Evolutionary conservation across 495 filamentous ascomycete genomes (phyloP).

Genomic region (Aspergillus funiculosus): DNA sequence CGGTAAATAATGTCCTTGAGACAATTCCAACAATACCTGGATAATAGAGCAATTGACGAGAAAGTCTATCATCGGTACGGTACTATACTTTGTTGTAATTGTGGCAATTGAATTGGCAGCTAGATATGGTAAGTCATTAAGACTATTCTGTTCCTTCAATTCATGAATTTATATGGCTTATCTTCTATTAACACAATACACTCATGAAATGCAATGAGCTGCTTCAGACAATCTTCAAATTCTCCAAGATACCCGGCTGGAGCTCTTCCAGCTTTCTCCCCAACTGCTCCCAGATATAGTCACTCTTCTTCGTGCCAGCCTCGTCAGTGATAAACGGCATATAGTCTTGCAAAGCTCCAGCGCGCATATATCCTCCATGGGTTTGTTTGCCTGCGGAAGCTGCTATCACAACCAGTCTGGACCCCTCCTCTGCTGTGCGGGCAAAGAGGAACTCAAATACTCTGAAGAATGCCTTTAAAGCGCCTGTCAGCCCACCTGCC

Average conservation of each 20-base stretch:
- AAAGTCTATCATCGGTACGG: no score
- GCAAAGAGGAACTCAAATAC: background rate
- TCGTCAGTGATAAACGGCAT: background rate
- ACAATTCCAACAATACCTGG: no score
- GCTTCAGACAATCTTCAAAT: no score
- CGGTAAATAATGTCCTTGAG: no score
- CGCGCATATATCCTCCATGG: conserved; percentile 3
- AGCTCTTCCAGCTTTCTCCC: background rate
- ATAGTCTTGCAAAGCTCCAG: conserved; percentile 1
- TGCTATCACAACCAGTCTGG: background rate
- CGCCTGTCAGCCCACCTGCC: background rate
- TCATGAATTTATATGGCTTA: no score
- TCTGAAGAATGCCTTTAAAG: background rate
- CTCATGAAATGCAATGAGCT: no score
- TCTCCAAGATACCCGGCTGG: conserved; percentile 4
- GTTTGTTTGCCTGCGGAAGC: conserved; percentile 1
- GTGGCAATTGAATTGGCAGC: no score
- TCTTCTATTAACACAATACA: no score
- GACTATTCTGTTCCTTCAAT: no score
- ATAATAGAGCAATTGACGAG: no score
- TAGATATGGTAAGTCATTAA: no score
- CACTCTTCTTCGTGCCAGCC: background rate
- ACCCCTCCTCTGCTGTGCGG: conserved; percentile 1
- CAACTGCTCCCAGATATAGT: background rate
- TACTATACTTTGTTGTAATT: no score